These are phyloP conservation scores for Diaporthe sp. DNA, from an alignment of 2,329 filamentous ascomycete species.

Conservation along the genomic window DNA sequence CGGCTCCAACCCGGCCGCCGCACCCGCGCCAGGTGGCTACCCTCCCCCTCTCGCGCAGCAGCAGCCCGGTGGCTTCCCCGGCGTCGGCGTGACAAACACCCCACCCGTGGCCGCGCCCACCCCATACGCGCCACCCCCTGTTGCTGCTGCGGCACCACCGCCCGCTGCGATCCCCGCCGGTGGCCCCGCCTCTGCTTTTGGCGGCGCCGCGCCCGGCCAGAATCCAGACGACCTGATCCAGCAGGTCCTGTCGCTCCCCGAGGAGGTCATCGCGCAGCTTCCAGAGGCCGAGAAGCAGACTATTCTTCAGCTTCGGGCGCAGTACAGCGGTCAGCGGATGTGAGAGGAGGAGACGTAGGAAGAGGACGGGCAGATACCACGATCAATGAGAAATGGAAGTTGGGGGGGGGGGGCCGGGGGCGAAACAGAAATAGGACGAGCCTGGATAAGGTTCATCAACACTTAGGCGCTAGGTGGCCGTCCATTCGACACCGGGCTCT, in stretches of 20 bases:
- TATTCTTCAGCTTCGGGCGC: constrained; percentile 79
- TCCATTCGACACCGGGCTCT: background rate
- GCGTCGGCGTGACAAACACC: constrained; percentile 54
- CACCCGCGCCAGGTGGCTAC: constrained; percentile 45
- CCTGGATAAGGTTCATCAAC: background rate
- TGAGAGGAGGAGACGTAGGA: background rate
- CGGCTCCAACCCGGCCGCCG: constrained; percentile 49
- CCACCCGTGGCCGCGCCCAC: constrained; percentile 56
- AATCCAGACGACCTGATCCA: constrained; percentile 81
- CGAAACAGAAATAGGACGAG: background rate
- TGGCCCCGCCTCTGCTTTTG: constrained; percentile 50
- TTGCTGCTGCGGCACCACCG: constrained; percentile 41
- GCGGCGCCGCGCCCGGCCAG: constrained; percentile 47
- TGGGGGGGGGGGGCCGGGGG: too few relatives aligned
- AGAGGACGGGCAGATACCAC: background rate
- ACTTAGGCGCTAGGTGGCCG: background rate
- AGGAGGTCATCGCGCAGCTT: constrained; percentile 82
- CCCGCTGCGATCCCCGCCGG: constrained; percentile 42
- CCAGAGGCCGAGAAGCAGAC: constrained; percentile 81
- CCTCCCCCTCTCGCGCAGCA: constrained; percentile 44
- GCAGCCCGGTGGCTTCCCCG: constrained; percentile 46
- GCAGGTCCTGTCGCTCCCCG: constrained; percentile 83
- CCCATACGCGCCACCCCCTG: constrained; percentile 57
- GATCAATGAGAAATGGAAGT: background rate
- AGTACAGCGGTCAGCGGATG: constrained; percentile 26